Evolutionary conservation across 192 early-diverging fungal species (phyloP), one percentile per base, ranked within the genome.

Genomic region (Podila epigama): DNA sequence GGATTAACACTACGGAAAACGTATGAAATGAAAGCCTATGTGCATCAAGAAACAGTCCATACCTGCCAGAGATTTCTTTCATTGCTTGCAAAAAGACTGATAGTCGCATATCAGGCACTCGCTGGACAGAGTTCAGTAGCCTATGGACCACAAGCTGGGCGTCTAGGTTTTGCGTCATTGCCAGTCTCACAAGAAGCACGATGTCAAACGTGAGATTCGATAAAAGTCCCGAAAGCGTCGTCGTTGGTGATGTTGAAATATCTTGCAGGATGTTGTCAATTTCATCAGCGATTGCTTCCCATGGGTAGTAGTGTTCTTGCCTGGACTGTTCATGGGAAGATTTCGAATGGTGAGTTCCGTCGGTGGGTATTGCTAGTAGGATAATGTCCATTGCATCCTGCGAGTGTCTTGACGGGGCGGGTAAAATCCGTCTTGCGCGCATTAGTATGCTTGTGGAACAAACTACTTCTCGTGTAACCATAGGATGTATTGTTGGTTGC

Each of bases 51-150:
- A 15, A 54, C 22, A 5, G 3, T 20, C 36, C 55, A 8, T 77
- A 77, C 73, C 65, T 59, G 40, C 35, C 61, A n/a, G 73, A 53
- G n/a, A 77, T 68, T 48, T 77, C 73, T 28, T 51, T 60, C 16
- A 77, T 29, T 25, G 66, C 65, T 32, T 64, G 29, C 15, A 60
- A 20, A 41, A 58, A 54, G 31, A 68, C 48, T 20, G 56, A 13
- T 28, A 68, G 36, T 10, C 73, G 73, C 29, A 32, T 50, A 41
- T 77, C 60, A 27, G 73, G 73, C n/a, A 68, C 54, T 35, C 33
- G 32, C 32, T 37, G 20, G 2, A 77, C 1, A 5, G 22, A 54
- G 28, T 29, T 48, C 50, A 77, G 41, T 9, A 77, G 39, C 12
- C 66, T 28, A 25, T 52, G 10, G 29, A 77, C 63, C 8, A 77